Evolutionary conservation across 164 flowering plant genomes (phyloP), one percentile per base, ranked within the genome.

Genomic region (Annona squamosa): DNA sequence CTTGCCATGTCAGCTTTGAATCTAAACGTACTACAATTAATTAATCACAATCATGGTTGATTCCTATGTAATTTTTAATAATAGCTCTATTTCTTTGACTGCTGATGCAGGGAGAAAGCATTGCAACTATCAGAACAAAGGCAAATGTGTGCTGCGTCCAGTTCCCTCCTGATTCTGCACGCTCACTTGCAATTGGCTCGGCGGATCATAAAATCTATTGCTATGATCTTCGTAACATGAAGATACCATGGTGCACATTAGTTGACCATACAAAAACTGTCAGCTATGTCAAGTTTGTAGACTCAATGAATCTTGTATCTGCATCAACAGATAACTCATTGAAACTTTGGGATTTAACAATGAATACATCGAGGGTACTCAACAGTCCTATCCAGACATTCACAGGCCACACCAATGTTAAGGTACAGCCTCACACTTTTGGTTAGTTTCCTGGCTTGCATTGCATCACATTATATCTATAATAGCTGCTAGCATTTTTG

Each of bases 141-240:
- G 98, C 98, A 73, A 92, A 96, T 80, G 91, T 96, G 5, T 96
- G 99, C 81, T 88, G 93, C 80, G 99, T 96, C 72, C 99, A 96
- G 79, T 96, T 96, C 76, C 91, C 95, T 61, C 76, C 79, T 61
- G 97, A 91, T 78, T 88, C 97, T 71, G 82, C 91, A 42, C 92
- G 87, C 59, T 84, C 82, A 47, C 86, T 96, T 77, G 98, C 94
- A 63, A 88, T 96, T 83, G 99, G 99, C 74, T 96, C 98, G 47
- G 99, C 99, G 4, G 99, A 96, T 83, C 95, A 96, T 77, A 87
- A 69, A 63, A 85, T 96, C 72, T 93, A 96, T 75, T 93, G 86
- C 81, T 92, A 88, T 77, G 99, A 96, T 86, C 90, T 93, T 17
- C 91, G 99, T 4, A 90, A 86, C 78, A 76, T 84, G 18, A 90